Evolutionary conservation across 768 basidiomycete genomes (phyloP).

Genomic region (Auricularia auricula-judae): DNA sequence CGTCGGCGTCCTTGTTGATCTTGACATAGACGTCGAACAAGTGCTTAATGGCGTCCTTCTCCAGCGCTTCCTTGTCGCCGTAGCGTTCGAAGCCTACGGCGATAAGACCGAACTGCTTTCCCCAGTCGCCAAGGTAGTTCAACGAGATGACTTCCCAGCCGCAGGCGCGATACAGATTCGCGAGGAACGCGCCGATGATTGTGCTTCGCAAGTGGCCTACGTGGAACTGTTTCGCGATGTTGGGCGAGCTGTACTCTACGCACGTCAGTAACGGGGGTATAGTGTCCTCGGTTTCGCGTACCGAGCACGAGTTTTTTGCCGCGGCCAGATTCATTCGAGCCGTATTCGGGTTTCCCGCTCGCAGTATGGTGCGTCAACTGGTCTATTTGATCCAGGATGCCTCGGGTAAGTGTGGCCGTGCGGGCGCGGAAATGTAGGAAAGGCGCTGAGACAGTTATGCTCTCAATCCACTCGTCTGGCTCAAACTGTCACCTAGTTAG

Average conservation of each 20-base stretch:
- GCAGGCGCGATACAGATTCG: constrained; percentile 81
- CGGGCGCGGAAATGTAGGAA: constrained; percentile 78
- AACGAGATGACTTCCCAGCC: constrained; percentile 87
- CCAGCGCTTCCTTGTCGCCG: constrained; percentile 72
- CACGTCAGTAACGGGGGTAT: neutral
- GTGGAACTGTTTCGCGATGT: constrained; percentile 97
- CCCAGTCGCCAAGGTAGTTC: constrained; percentile 98
- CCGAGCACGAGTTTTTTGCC: constrained; percentile 72
- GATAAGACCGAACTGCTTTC: constrained; percentile 89
- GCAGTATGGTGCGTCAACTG: constrained; percentile 52
- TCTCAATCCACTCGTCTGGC: constrained; percentile 68
- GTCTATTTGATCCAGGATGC: constrained; percentile 65
- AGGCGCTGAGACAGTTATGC: constrained; percentile 56
- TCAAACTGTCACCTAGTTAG: constrained; percentile 48
- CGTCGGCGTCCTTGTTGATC: constrained; percentile 76
- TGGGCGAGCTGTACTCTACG: constrained; percentile 86
- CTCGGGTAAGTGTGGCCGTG: constrained; percentile 48
- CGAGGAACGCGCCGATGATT: constrained; percentile 95
- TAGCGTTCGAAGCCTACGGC: constrained; percentile 88
- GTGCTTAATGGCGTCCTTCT: constrained; percentile 87
- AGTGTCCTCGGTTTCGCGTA: constrained; percentile 2
- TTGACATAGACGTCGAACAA: constrained; percentile 91
- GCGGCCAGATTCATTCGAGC: constrained; percentile 61
- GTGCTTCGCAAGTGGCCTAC: constrained; percentile 94
- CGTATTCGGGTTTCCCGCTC: constrained; percentile 59